Conservation (phyloP, 176 grass and related monocot species). For the Calamus simplicifolius region DNA sequence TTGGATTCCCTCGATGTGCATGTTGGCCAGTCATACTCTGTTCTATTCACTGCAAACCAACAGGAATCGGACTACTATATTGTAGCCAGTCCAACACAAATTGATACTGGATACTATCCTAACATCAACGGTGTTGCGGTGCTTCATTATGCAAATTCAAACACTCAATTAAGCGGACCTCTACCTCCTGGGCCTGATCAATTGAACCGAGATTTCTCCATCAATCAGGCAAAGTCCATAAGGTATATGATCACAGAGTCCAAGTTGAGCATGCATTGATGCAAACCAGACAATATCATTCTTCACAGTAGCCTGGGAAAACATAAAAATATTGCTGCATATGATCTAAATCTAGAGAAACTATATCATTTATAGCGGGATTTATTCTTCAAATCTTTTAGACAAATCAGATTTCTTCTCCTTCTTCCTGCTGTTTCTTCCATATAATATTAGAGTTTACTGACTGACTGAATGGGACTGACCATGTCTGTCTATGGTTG, state of each 20-base stretch:
- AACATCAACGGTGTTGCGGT: constrained; percentile 5
- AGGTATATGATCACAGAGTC: neutral
- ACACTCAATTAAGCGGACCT: neutral
- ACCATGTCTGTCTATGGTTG: constrained; percentile 5
- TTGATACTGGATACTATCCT: constrained; percentile 2
- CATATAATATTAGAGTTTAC: too few relatives aligned
- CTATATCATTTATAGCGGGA: neutral
- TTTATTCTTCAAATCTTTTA: neutral
- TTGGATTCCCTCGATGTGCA: constrained; percentile 6
- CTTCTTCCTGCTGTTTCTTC: too few relatives aligned
- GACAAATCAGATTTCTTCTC: too few relatives aligned
- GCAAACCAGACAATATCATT: too few relatives aligned
- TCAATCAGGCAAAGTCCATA: neutral
- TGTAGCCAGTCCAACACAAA: constrained; percentile 11
- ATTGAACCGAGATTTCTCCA: constrained; percentile 3
- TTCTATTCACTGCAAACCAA: constrained; percentile 6
- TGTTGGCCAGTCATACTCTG: constrained; percentile 7
- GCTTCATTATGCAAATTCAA: neutral
- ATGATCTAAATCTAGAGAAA: too few relatives aligned
- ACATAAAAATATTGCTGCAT: too few relatives aligned
- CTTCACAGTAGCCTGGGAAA: too few relatives aligned
- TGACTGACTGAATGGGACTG: neutral
- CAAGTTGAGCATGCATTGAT: neutral
- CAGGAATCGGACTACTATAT: constrained; percentile 7
- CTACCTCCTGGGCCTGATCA: constrained; percentile 6